Conservation (phyloP, 2,329 filamentous ascomycete genomes). For the Penicillium occitanis region DNA sequence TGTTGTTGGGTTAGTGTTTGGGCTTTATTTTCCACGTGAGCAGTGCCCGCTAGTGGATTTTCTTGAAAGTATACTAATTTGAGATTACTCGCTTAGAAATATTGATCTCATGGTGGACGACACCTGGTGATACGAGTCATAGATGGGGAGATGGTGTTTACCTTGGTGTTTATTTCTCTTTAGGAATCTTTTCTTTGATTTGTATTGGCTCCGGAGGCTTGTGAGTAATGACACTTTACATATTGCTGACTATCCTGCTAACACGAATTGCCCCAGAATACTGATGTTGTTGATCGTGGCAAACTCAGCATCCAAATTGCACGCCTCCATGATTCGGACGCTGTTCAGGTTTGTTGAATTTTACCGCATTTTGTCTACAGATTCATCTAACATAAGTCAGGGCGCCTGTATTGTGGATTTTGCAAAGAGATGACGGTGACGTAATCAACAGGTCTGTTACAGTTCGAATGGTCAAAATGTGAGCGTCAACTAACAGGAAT, state of each 20-base stretch:
- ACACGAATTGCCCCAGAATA: background rate
- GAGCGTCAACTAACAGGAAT: background rate
- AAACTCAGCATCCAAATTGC: background rate
- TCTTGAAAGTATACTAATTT: no score
- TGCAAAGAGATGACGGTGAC: background rate
- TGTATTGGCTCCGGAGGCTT: background rate
- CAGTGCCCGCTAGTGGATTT: no score
- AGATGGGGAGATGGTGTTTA: background rate
- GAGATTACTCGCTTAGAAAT: background rate
- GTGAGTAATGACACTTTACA: background rate
- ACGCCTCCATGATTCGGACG: background rate
- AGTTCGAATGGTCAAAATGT: background rate
- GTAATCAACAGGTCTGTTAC: background rate
- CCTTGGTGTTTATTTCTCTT: background rate
- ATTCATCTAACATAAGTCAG: background rate
- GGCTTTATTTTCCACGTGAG: background rate
- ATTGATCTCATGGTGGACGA: conserved; percentile 3
- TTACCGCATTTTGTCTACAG: background rate
- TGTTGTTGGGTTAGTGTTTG: background rate
- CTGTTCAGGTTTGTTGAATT: background rate
- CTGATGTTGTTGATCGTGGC: background rate
- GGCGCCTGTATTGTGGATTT: conserved; percentile 1
- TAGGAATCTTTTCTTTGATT: background rate
- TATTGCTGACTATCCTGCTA: background rate
- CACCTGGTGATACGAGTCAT: background rate